Conservation (phyloP, 305 asterid genomes). For the Fraxinus paxiana region DNA sequence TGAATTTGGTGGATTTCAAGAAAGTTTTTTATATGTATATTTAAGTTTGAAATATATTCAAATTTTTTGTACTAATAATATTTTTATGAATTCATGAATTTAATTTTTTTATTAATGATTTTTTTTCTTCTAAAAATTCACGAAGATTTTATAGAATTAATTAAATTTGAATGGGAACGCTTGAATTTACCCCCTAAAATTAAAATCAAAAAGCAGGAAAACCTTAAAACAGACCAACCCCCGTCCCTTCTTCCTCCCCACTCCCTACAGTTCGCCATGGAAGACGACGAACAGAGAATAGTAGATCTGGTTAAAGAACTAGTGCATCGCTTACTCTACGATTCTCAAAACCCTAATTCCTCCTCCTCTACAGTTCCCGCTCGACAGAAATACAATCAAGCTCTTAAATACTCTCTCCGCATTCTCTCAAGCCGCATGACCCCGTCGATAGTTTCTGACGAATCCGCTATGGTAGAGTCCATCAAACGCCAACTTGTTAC, state of each 20-base stretch:
- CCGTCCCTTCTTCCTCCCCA: background rate
- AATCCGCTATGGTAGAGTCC: constrained; percentile 83
- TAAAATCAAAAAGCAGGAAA: background rate
- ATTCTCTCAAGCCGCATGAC: constrained; percentile 88
- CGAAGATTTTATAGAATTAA: background rate
- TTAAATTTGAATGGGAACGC: background rate
- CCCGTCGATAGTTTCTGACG: constrained; percentile 69
- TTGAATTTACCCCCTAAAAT: background rate
- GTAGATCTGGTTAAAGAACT: constrained; percentile 84
- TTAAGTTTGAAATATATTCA: background rate
- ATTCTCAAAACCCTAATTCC: constrained; percentile 47
- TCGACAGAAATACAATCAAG: constrained; percentile 52
- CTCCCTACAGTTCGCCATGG: background rate
- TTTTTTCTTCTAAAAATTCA: background rate
- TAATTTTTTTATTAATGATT: background rate
- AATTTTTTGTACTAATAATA: background rate
- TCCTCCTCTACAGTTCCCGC: constrained; percentile 25
- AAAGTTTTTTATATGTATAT: no score
- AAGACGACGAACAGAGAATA: constrained; percentile 2
- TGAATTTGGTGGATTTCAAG: no score
- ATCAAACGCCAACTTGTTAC: constrained; percentile 86
- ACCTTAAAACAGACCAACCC: background rate
- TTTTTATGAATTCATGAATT: background rate
- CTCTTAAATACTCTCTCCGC: constrained; percentile 75
- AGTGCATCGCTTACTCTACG: constrained; percentile 65